These are phyloP conservation scores for Komagataella phaffii DNA, from an alignment of 805 yeast genomes.

Conservation along the genomic window DNA sequence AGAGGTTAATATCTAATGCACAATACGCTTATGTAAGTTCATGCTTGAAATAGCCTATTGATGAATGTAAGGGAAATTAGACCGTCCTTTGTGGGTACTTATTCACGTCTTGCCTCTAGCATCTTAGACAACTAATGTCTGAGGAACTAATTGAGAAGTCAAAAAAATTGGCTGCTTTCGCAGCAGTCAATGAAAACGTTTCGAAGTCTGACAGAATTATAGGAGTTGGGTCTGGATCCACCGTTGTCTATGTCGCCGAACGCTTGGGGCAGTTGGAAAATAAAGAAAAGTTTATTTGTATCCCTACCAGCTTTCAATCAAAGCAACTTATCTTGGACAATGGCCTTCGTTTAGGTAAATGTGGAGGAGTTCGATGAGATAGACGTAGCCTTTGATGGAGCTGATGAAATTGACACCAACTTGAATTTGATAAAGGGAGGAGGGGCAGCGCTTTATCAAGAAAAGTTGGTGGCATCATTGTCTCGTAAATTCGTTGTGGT, in stretches of 20 bases:
- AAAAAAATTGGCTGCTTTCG: slow-evolving; percentile 78
- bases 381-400: slow-evolving; percentile 96
- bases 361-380: slow-evolving; percentile 73
- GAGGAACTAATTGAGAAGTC: slow-evolving; percentile 50
- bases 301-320: slow-evolving; percentile 96
- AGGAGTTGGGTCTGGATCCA: slow-evolving; percentile 95
- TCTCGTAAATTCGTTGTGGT: slow-evolving; percentile 71
- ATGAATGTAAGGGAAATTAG: not conserved
- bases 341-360: slow-evolving; percentile 63
- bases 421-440: slow-evolving; percentile 95
- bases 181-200: slow-evolving; percentile 83
- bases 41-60: not conserved
- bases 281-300: slow-evolving; percentile 52
- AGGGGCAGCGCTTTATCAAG: slow-evolving; percentile 96
- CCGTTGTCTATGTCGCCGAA: slow-evolving; percentile 96
- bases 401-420: slow-evolving; percentile 82
- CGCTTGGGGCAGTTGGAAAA: slow-evolving; percentile 60
- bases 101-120: not conserved
- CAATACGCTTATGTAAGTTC: not conserved
- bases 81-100: not conserved
- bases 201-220: slow-evolving; percentile 56
- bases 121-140: not conserved
- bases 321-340: slow-evolving; percentile 73
- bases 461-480: slow-evolving; percentile 79
- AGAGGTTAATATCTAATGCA: no score